Evolutionary conservation across 179 eudicot species (phyloP).

Genomic region (Spergularia azorica): DNA sequence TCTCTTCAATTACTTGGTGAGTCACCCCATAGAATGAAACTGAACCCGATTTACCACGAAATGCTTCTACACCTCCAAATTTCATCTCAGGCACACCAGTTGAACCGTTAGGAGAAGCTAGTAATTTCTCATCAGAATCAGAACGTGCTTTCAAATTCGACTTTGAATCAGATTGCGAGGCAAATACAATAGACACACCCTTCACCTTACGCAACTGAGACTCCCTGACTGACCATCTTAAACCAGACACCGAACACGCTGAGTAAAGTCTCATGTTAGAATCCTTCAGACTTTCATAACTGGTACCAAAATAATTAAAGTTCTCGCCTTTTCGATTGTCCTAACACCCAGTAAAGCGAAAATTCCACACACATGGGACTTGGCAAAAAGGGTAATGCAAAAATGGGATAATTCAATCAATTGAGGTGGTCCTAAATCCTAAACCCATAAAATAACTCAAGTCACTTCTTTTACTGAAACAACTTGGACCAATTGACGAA

Average conservation of each 20-base stretch:
- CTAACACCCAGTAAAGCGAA: no score
- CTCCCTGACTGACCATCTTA: conserved; percentile 29
- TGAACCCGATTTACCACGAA: conserved; percentile 82
- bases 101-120: conserved; percentile 1
- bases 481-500: no score
- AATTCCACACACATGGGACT: no score
- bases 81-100: conserved; percentile 18
- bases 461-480: no score
- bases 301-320: not conserved
- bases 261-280: conserved; percentile 28
- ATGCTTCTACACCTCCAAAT: conserved; percentile 49
- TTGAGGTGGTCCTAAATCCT: no score
- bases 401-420: no score
- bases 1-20: conserved; percentile 67
- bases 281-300: conserved; percentile 12
- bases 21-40: conserved; percentile 67
- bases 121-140: conserved; percentile 3
- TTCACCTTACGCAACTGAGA: conserved; percentile 20
- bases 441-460: no score
- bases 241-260: conserved; percentile 26
- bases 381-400: no score
- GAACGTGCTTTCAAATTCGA: conserved; percentile 21
- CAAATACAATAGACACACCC: conserved; percentile 27
- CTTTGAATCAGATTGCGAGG: conserved; percentile 32
- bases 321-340: no score